Evolutionary conservation across 371 early-diverging fungal species (phyloP), one percentile per base, ranked within the genome.

Genomic region (Mortierella sp.): DNA sequence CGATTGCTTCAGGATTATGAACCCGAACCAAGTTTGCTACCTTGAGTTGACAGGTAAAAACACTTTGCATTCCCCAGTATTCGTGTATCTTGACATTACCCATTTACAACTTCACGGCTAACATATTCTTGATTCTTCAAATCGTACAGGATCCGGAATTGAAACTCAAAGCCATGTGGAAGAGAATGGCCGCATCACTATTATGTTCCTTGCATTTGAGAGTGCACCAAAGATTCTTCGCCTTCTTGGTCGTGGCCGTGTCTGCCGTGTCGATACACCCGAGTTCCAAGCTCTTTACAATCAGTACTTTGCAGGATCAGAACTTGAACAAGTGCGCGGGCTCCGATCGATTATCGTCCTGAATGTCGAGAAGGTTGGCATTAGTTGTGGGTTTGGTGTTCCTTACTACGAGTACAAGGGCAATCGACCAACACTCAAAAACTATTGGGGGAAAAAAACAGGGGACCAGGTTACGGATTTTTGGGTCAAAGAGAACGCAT

Each of bases 181-280:
- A 49, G 85, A 88, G 57, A 89, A 88, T 75, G 79, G 80, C 1
- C 83, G 89, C 15, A 67, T 88, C 34, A 87, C 88, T 5, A 34
- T 89, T 63, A 87, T 89, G 87, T 61, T 87, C 61, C 80, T 83
- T 23, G 86, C 87, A 23, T 87, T 88, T 58, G 89, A 87, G 17
- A 85, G 84, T 23, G 35, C 71, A 1, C 89, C 88, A 15, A 82
- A 76, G 59, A 86, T 86, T 56, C 59, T 86, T 58, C 83, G 87
- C 0, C 70, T 87, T 64, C 86, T 83, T 69, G 83, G 86, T 59
- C 79, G 42, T 7, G 85, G 81, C 26, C 37, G 45, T 9, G 85
- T 86, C 13, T 34, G 64, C 29, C 79, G 76, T 49, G 75, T 77
- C 2, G 85, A 77, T 29, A 54, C 55, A 28, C 79, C n/a, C 8